These are phyloP conservation scores for Verticillium albo-atrum DNA, from an alignment of 2,329 filamentous ascomycete species.

Conservation along the genomic window DNA sequence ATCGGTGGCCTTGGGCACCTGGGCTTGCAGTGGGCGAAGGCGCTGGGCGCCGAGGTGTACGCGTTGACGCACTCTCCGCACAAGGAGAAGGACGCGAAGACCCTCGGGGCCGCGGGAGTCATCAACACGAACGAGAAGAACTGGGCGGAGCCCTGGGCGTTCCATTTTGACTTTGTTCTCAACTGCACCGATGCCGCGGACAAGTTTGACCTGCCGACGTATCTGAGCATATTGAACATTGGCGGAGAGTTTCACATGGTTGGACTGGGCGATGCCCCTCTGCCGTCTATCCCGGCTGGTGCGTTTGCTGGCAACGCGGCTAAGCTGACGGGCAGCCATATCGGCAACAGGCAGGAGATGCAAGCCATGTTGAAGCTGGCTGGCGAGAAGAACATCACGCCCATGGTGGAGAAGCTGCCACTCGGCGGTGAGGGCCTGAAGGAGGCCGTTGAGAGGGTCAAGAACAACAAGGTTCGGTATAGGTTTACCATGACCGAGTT, in stretches of 20 bases:
- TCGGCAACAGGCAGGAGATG: conserved; percentile 58
- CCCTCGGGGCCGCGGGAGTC: conserved; percentile 57
- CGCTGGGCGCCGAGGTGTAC: conserved; percentile 63
- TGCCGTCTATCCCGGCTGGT: conserved; percentile 35
- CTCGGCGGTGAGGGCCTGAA: conserved; percentile 64
- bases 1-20: conserved; percentile 73
- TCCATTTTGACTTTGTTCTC: conserved; percentile 46
- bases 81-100: conserved; percentile 57
- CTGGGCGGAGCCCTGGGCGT: conserved; percentile 53
- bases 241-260: conserved; percentile 54
- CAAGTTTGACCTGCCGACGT: conserved; percentile 48
- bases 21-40: conserved; percentile 65
- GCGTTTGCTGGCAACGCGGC: conserved; percentile 34
- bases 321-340: conserved; percentile 44
- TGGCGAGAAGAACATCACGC: conserved; percentile 47
- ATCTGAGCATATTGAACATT: conserved; percentile 47
- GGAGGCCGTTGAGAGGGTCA: conserved; percentile 65
- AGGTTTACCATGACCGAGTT: conserved; percentile 66
- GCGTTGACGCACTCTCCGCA: conserved; percentile 56
- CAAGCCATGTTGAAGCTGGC: conserved; percentile 53
- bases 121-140: conserved; percentile 41
- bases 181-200: conserved; percentile 46
- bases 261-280: conserved; percentile 48
- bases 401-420: conserved; percentile 58
- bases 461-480: conserved; percentile 68